Evolutionary conservation across 2,329 filamentous ascomycete species (phyloP).

Genomic region (Verticillium isaacii): DNA sequence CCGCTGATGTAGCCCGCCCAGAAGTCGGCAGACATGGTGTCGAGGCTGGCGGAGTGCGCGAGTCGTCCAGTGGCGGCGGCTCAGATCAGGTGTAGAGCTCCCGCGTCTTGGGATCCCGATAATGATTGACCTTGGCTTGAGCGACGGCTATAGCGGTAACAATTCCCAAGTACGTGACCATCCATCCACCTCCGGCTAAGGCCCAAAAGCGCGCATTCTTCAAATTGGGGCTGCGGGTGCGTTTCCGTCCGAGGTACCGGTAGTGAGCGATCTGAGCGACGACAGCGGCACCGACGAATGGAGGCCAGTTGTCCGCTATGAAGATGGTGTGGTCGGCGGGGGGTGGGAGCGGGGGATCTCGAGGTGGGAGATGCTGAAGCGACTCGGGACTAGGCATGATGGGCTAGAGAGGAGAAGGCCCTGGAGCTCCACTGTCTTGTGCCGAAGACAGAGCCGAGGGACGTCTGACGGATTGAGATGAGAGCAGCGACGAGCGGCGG

Average conservation of each 20-base stretch:
- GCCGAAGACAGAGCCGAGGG: background rate
- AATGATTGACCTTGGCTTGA: slow-evolving; percentile 10
- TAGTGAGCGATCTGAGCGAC: slow-evolving; percentile 12
- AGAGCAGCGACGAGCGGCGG: background rate
- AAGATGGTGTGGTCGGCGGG: slow-evolving; percentile 7
- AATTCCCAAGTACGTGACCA: slow-evolving; percentile 12
- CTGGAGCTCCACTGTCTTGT: background rate
- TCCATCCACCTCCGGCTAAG: slow-evolving; percentile 12
- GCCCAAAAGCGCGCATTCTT: slow-evolving; percentile 15
- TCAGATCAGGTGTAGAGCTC: slow-evolving; percentile 5
- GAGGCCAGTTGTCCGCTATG: slow-evolving; percentile 13
- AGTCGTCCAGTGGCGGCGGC: background rate
- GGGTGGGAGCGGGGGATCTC: slow-evolving; percentile 6
- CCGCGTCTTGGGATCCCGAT: slow-evolving; percentile 8
- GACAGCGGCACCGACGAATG: slow-evolving; percentile 11
- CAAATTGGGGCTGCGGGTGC: slow-evolving; percentile 10
- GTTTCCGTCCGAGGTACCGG: slow-evolving; percentile 10
- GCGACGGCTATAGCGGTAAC: slow-evolving; percentile 10
- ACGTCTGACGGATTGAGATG: background rate
- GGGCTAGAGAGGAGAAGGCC: background rate
- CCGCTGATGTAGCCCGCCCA: slow-evolving; percentile 91
- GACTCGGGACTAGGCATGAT: background rate
- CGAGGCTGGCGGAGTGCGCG: background rate
- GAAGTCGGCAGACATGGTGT: slow-evolving; percentile 79
- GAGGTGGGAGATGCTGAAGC: background rate